A percentile compares a stretch with the other conserved stretches of the same genome.
These are phyloP conservation scores for Alectoria sarmentosa DNA, from an alignment of 495 filamentous ascomycete genomes.

Conservation along the genomic window DNA sequence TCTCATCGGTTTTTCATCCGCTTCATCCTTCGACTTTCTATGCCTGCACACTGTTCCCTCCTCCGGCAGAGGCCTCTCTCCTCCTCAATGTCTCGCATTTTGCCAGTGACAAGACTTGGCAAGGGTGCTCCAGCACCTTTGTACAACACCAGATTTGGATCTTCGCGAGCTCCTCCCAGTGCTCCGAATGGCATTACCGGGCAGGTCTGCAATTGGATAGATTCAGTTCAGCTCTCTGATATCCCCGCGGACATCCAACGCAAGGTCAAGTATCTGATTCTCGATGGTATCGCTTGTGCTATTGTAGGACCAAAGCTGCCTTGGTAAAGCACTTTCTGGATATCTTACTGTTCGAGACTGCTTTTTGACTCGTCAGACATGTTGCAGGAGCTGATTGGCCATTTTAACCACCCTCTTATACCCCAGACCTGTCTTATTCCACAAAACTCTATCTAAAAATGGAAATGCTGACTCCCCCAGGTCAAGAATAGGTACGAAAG, in stretches of 20 bases:
- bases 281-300: slow-evolving; percentile 40
- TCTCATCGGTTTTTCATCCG: background rate
- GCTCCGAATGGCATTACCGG: slow-evolving; percentile 21
- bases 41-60: background rate
- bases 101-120: background rate
- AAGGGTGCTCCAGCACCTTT: background rate
- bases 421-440: no score
- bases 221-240: slow-evolving; percentile 19
- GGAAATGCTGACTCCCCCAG: no score
- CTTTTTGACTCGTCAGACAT: no score
- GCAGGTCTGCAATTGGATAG: slow-evolving; percentile 28
- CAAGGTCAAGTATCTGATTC: slow-evolving; percentile 39
- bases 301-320: slow-evolving; percentile 37
- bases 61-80: background rate
- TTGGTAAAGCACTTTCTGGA: no score
- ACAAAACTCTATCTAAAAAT: no score
- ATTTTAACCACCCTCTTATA: no score
- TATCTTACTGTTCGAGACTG: no score
- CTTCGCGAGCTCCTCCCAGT: background rate
- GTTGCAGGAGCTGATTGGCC: no score
- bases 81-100: background rate
- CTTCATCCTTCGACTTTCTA: background rate
- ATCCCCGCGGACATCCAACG: slow-evolving; percentile 25
- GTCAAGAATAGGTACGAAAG: no score
- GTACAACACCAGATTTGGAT: background rate